Evolutionary conservation across 2,329 filamentous ascomycete genomes (phyloP).

Genomic region (Zymoseptoria brevis): DNA sequence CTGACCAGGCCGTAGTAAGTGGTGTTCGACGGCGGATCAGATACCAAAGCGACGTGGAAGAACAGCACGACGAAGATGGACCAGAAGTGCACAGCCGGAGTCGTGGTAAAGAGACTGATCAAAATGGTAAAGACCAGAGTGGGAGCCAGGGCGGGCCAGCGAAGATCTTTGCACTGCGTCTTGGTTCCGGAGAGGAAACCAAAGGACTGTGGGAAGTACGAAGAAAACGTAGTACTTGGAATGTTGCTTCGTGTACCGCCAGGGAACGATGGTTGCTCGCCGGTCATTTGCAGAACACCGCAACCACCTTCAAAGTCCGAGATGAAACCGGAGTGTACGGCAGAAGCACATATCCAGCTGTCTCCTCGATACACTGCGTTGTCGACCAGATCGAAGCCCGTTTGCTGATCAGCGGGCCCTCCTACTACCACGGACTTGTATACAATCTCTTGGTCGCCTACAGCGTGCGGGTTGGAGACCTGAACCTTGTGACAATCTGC

Average conservation of each 20-base stretch:
- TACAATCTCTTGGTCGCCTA: constrained; percentile 57
- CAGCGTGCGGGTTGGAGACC: constrained; percentile 64
- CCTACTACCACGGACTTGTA: constrained; percentile 50
- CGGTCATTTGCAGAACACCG: constrained; percentile 68
- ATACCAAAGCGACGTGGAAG: constrained; percentile 81
- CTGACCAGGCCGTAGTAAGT: constrained; percentile 65
- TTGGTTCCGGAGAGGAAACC: constrained; percentile 58
- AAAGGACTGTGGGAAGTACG: constrained; percentile 82
- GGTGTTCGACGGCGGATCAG: constrained; percentile 67
- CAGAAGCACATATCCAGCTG: constrained; percentile 77
- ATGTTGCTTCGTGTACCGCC: constrained; percentile 66
- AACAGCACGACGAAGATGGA: constrained; percentile 74
- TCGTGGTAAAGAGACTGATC: constrained; percentile 73
- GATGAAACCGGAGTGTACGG: constrained; percentile 75
- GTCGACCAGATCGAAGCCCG: constrained; percentile 30
- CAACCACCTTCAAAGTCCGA: constrained; percentile 67
- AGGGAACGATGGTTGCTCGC: constrained; percentile 56
- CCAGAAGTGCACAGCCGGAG: constrained; percentile 75
- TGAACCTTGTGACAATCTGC: constrained; percentile 60
- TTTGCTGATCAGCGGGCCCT: constrained; percentile 36
- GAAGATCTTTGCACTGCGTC: constrained; percentile 65
- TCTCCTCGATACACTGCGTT: constrained; percentile 72
- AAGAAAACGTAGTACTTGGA: constrained; percentile 68
- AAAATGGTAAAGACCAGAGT: constrained; percentile 71
- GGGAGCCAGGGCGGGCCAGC: constrained; percentile 77